A percentile compares a stretch with the other conserved stretches of the same genome.
phyloP scores from a whole-genome alignment of 768 basidiomycete genomes.

The Xanthoconium stramineum region DNA sequence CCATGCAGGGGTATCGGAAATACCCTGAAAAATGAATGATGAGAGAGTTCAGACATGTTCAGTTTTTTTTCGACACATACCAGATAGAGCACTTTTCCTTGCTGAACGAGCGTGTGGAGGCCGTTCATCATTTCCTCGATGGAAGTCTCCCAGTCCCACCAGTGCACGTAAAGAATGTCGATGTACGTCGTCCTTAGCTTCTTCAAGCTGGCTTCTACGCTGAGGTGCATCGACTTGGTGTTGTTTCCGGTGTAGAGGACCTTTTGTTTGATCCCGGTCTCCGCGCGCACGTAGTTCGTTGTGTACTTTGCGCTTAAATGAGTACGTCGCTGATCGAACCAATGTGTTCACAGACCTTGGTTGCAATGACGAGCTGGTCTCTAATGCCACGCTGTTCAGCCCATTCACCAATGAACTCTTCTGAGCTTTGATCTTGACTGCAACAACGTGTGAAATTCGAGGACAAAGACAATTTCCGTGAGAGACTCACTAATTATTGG shows the following conservation, averaged over 20 bases:
- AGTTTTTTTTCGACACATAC: background rate
- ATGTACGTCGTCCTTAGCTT: slow-evolving; percentile 58
- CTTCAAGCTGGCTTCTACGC: slow-evolving; percentile 34
- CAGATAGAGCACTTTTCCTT: slow-evolving; percentile 45
- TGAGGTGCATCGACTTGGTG: slow-evolving; percentile 31
- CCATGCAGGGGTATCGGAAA: slow-evolving; percentile 39
- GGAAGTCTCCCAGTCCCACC: slow-evolving; percentile 46
- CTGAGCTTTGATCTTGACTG: slow-evolving; percentile 57
- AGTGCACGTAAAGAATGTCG: slow-evolving; percentile 55
- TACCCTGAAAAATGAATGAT: slow-evolving; percentile 9
- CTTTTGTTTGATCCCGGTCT: slow-evolving; percentile 15
- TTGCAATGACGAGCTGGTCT: slow-evolving; percentile 49
- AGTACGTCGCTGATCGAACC: background rate
- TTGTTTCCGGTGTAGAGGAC: slow-evolving; percentile 37
- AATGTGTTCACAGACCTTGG: slow-evolving; percentile 26
- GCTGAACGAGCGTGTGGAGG: slow-evolving; percentile 41
- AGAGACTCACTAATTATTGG: slow-evolving; percentile 38
- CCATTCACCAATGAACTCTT: slow-evolving; percentile 52
- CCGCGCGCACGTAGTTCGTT: slow-evolving; percentile 11
- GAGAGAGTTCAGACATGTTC: too few species aligned
- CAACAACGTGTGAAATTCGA: background rate
- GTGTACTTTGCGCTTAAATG: slow-evolving; percentile 15
- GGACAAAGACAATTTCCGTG: background rate
- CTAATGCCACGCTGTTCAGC: slow-evolving; percentile 40
- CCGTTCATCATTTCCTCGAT: slow-evolving; percentile 46